Evolutionary conservation across 208 protist genomes (phyloP).

Genomic region (Zelonia costaricensis): DNA sequence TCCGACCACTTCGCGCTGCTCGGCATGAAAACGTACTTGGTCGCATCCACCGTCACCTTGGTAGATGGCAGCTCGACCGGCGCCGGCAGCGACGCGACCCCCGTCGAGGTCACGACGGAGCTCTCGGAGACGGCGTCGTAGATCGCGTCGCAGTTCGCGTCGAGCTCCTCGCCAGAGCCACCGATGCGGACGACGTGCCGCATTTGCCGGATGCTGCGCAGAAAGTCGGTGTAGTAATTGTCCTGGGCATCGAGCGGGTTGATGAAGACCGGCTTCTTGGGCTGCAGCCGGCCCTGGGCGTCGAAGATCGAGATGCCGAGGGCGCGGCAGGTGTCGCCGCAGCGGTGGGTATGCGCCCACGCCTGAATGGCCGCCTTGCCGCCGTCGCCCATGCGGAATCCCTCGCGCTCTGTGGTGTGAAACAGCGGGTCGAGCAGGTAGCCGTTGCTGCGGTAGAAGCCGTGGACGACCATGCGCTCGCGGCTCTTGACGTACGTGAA

Average conservation of each 20-base stretch:
- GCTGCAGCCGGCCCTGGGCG: conserved; percentile 2
- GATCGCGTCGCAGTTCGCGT: background rate
- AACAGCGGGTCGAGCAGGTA: conserved; percentile 69
- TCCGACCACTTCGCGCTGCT: conserved; percentile 16
- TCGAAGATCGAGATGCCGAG: conserved; percentile 18
- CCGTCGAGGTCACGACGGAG: background rate
- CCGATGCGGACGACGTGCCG: conserved; percentile 18
- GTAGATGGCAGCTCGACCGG: background rate
- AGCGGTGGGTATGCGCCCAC: conserved; percentile 51
- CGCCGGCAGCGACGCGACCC: background rate
- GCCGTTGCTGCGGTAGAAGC: conserved; percentile 47
- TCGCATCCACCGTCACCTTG: conserved; percentile 19
- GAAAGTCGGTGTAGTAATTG: conserved; percentile 29
- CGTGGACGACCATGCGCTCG: conserved; percentile 39
- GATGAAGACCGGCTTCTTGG: conserved; percentile 5
- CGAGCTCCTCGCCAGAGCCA: background rate
- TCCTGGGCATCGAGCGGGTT: conserved; percentile 19
- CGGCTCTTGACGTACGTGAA: conserved; percentile 44
- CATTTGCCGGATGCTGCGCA: conserved; percentile 22
- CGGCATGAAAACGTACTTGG: conserved; percentile 30
- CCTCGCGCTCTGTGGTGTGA: conserved; percentile 45
- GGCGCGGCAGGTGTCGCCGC: conserved; percentile 51
- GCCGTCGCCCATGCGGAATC: conserved; percentile 63
- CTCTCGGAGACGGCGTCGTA: conserved; percentile 5
- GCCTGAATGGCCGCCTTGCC: conserved; percentile 43